A percentile compares a stretch with the other conserved stretches of the same genome.
Evolutionary conservation across 2,329 filamentous ascomycete genomes (phyloP).

Genomic region (Magnaporthiopsis rhizophila): DNA sequence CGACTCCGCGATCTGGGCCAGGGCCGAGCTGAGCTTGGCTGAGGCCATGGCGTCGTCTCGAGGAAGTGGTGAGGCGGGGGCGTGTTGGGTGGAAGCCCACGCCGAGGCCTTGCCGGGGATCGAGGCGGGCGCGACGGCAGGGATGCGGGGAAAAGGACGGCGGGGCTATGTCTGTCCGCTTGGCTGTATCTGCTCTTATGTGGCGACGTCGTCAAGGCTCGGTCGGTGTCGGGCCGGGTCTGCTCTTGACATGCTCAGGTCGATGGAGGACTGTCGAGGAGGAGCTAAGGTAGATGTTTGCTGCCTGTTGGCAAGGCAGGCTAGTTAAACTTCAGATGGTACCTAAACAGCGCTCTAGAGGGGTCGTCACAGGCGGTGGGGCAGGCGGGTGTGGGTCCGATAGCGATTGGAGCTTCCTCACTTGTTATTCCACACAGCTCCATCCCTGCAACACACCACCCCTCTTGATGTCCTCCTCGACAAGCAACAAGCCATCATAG

Average conservation of each 20-base stretch:
- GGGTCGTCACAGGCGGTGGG: not conserved
- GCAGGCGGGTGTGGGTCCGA: not conserved
- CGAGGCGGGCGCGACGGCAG: too few relatives aligned
- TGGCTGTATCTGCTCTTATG: not conserved
- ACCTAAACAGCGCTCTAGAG: not conserved
- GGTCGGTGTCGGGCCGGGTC: not conserved
- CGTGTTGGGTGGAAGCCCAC: not conserved
- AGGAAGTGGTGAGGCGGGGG: too few relatives aligned
- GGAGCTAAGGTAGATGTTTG: not conserved
- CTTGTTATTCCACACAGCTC: not conserved
- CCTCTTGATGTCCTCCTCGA: not conserved
- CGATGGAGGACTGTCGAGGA: not conserved
- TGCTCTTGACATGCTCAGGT: not conserved
- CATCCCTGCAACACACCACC: not conserved
- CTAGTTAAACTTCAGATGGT: not conserved
- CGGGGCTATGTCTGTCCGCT: not conserved
- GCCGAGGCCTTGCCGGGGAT: not conserved
- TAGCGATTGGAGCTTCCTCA: not conserved
- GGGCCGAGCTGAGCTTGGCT: slow-evolving; percentile 14
- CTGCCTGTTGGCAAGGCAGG: not conserved
- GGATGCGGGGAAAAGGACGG: not conserved
- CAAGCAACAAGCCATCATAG: not conserved
- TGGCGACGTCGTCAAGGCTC: not conserved
- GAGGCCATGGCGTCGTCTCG: slow-evolving; percentile 14
- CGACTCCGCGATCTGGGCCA: slow-evolving; percentile 12